Base-by-base conservation (phyloP, 768 basidiomycete genomes). In the Tricholoma terreum region DNA sequence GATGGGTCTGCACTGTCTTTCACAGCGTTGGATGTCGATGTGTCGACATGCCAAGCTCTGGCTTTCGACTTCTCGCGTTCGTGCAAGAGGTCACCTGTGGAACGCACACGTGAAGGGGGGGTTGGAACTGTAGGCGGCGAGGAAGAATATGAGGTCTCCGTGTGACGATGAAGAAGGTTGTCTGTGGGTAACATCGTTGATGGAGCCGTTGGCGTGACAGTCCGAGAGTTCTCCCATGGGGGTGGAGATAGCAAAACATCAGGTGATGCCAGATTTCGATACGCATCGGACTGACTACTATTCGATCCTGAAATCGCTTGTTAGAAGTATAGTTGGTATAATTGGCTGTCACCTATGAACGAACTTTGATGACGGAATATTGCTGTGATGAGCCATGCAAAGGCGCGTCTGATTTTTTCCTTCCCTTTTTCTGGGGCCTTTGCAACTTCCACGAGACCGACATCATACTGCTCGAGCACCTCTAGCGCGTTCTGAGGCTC, bases 371-470 rank as follows among this genome's bases (percentile, higher is more conserved):
- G 75, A 42, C 83, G 80, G 52, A 83, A 71, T 21, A 90, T 82
- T 4, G 84, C 81, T 66, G 81, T 83, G 57, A 93, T 68, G n/a
- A 94, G 68, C 77, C 83, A 94, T 38, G 84, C 82, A 67, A 94
- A 91, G 0, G 82, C 81, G 48, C 80, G 80, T 54, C 85, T 83
- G 75, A 94, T 89, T 74, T 88, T 91, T 40, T 77, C 76, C 67
- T 83, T 86, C 11, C 88, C 87, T 10, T 72, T 69, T 3, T 87
- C 82, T 21, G 76, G 74, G 6, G 72, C 68, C 43, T 73, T 80
- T 4, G 85, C 82, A 2, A 92, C 87, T 69, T 91, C 87, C 10
- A 94, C 84, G 27, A 97, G 72, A 8, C 92, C 91, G 7, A 87
- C 83, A 62, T 91, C 87, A 69, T 88, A 88, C 33, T 75, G 73